Base-by-base conservation (phyloP, 768 basidiomycete genomes). In the Fistulinella prunicolor region DNA sequence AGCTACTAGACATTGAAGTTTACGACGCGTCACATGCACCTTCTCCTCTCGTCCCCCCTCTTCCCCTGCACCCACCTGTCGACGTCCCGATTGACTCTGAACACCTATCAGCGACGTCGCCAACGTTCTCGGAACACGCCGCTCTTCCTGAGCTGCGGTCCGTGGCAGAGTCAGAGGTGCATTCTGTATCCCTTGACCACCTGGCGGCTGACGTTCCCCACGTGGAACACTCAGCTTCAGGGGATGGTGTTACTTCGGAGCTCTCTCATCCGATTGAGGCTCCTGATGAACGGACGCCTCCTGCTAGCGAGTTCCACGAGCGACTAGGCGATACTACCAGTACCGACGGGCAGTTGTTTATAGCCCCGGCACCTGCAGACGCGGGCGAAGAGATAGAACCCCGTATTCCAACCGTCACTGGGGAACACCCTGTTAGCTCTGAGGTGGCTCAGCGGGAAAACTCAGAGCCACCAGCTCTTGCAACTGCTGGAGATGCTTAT, bases 1-100 rank as follows among this genome's bases (percentile, higher is more conserved):
- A 73, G 32, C 54, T 62, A 28, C 56, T 64, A 9, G 74, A 75
- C 50, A 58, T 73, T 44, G 74, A 75, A 51, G 70, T 75, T 38
- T 63, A 66, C 47, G 74, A 75, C 57, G 66, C 57, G 30, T 74
- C 73, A 9, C 60, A 60, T 22, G 60, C 48, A 3, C 56, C 62
- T 13, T 65, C 70, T 37, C 70, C 67, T 37, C 56, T 59, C 17
- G 49, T 49, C 32, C 41, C 51, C 41, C 38, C 39, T 22, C 53
- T 50, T 14, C 34, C 53, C 23, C 44, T 60, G 24, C 55, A 56
- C 3, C 48, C 54, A 36, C 40, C 58, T 24, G 34, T 30, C 22
- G 56, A 58, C 39, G 53, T 56, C 26, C 22, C 46, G 16, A 52
- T 63, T 24, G 51, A 51, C 23, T 44, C 64, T 49, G 57, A 43